Base-by-base conservation (phyloP, 2,329 filamentous ascomycete species). In the Stemphylium vesicarium region DNA sequence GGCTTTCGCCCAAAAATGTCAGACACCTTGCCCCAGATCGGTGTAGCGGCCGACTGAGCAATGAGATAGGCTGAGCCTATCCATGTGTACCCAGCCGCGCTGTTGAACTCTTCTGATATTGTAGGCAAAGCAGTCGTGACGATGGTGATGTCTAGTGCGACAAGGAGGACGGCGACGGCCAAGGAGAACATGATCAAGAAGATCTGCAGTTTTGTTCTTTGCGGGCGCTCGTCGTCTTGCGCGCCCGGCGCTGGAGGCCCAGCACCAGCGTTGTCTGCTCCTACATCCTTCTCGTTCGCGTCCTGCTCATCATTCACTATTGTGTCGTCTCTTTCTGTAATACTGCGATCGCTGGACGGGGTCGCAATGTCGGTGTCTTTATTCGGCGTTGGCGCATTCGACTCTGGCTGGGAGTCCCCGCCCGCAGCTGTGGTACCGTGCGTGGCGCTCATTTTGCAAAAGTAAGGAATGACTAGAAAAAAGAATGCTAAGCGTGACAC, bases 1-100 rank as follows among this genome's bases (percentile, higher is more conserved):
- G 82, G 82, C 63, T 89, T 90, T 36, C 87, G 79, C 2, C 87
- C 87, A 75, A 84, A 89, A 53, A 89, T 88, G 75, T 89, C 87
- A 39, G 83, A 85, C 18, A 88, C 74, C 65, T 88, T 88, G 18
- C 85, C 84, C 84, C 85, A 87, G 29, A 84, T 78, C 2, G 84
- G 84, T 2, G 83, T 82, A 16, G 81, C 74, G 0, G 80, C 80
- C 4, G 80, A 74, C 56, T 78, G 79, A 36, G 78, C 78, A 16
- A 84, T 76, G 1, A 82, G 65, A 56, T 83, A 84, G 7, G 81
- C 78, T 20, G 76, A 78, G 13, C 82, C 82, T 31, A 85, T 79
- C 82, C 82, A 85, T 5, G 78, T 80, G 58, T 83, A 84, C 16
- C 80, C 81, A 11, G 76, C 69, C 4, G 77, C 73, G 4, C 80